phyloP scores from a whole-genome alignment of 1,284 basidiomycete genomes.

The Rhodotorula sp. region DNA sequence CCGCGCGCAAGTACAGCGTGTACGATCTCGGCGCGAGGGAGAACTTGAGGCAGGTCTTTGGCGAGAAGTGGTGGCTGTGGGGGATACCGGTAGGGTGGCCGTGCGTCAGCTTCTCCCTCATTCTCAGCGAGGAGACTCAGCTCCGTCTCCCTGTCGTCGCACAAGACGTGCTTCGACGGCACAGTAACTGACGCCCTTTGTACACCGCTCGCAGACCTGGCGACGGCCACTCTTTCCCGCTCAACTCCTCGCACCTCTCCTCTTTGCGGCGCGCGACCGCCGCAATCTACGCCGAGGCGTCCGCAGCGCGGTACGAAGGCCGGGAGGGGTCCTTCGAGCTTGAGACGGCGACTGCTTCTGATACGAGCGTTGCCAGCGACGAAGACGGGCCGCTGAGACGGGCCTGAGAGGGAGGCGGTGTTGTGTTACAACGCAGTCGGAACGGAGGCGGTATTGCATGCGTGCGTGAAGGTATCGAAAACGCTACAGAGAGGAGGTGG shows the following conservation, averaged over 20 bases:
- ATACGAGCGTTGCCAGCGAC: not conserved
- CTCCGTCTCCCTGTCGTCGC: no score
- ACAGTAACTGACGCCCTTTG: not conserved
- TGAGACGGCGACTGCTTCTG: not conserved
- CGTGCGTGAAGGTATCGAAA: not conserved
- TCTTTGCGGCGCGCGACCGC: slow-evolving; percentile 16
- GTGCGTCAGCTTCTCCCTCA: slow-evolving; percentile 14
- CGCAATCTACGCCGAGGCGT: slow-evolving; percentile 22
- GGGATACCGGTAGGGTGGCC: slow-evolving; percentile 27
- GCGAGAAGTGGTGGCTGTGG: slow-evolving; percentile 27
- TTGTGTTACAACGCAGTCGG: not conserved
- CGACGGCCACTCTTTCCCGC: slow-evolving; percentile 29
- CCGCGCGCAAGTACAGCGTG: slow-evolving; percentile 18
- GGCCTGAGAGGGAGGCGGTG: not conserved
- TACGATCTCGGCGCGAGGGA: slow-evolving; percentile 32
- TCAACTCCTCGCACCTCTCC: slow-evolving; percentile 21
- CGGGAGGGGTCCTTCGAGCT: not conserved
- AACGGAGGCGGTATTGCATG: slow-evolving; percentile 1
- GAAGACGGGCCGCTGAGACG: slow-evolving; percentile 8
- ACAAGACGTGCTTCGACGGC: not conserved
- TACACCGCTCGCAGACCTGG: slow-evolving; percentile 11
- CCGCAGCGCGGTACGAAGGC: not conserved
- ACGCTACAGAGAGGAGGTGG: slow-evolving; percentile 11
- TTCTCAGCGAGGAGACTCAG: not conserved
- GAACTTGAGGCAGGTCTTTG: slow-evolving; percentile 31